Conservation (phyloP, 2,329 filamentous ascomycete genomes). For the Trichophaea hybrida region DNA sequence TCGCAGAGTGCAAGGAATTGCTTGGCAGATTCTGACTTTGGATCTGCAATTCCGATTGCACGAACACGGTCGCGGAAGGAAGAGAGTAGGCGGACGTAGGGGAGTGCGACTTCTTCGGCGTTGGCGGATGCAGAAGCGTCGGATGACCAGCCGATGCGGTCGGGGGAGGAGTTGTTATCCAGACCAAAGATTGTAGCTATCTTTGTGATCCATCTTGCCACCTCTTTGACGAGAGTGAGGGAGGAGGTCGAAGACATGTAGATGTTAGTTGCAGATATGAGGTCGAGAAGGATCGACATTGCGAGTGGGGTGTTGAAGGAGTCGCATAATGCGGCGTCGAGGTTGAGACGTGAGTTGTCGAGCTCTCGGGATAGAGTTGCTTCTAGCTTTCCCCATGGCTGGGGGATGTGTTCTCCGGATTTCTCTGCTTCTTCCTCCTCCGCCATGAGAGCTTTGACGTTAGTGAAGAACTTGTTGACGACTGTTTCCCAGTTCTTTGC, state of each 20-base stretch:
- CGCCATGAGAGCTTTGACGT: conserved; percentile 37
- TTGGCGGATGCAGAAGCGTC: conserved; percentile 29
- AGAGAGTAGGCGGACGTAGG: conserved; percentile 42
- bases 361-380: conserved; percentile 30
- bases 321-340: conserved; percentile 48
- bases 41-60: conserved; percentile 32
- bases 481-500: conserved; percentile 68
- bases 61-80: conserved; percentile 49
- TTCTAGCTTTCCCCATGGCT: conserved; percentile 23
- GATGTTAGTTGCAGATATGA: conserved; percentile 63
- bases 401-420: conserved; percentile 19
- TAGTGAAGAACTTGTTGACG: conserved; percentile 49
- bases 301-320: conserved; percentile 76
- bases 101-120: conserved; percentile 22
- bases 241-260: conserved; percentile 27
- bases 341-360: conserved; percentile 38
- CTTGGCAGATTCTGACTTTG: conserved; percentile 33
- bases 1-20: conserved; percentile 65
- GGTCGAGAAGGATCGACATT: conserved; percentile 61
- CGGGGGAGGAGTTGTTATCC: conserved; percentile 33
- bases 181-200: conserved; percentile 77
- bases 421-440: conserved; percentile 23
- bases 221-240: conserved; percentile 22
- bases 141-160: conserved; percentile 27
- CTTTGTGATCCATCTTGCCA: conserved; percentile 67